These are phyloP conservation scores for Microsporum audouinii DNA, from an alignment of 2,329 filamentous ascomycete species.

Conservation along the genomic window DNA sequence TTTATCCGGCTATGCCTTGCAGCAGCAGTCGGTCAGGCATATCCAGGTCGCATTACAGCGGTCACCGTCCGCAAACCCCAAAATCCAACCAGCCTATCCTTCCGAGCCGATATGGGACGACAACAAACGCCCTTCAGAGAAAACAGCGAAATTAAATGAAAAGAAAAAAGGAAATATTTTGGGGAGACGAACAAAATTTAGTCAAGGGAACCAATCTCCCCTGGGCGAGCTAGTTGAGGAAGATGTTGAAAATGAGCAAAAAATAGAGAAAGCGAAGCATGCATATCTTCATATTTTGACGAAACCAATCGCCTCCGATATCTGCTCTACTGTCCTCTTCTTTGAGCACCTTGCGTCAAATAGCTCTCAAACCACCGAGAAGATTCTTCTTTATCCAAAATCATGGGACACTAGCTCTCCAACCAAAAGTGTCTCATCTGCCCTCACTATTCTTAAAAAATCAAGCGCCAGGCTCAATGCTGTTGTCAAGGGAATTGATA, in stretches of 20 bases:
- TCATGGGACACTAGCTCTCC: slow-evolving; percentile 31
- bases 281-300: slow-evolving; percentile 37
- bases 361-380: slow-evolving; percentile 27
- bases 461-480: slow-evolving; percentile 32
- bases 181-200: background rate
- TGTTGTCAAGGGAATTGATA: slow-evolving; percentile 33
- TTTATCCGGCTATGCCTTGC: slow-evolving; percentile 73
- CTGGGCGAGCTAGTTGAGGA: background rate
- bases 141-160: background rate
- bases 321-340: slow-evolving; percentile 37
- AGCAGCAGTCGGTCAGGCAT: slow-evolving; percentile 71
- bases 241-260: background rate
- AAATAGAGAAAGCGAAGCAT: slow-evolving; percentile 16
- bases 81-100: background rate
- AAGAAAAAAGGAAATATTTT: background rate
- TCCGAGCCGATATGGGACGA: background rate
- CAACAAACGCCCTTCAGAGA: background rate
- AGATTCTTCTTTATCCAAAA: slow-evolving; percentile 37
- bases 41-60: slow-evolving; percentile 42
- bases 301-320: slow-evolving; percentile 31
- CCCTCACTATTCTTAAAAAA: slow-evolving; percentile 29
- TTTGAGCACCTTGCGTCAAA: slow-evolving; percentile 31
- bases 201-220: background rate
- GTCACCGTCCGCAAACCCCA: background rate
- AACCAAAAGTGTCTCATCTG: slow-evolving; percentile 21